Base-by-base conservation (phyloP, 192 early-diverging fungal species). In the Pilobolus umbonatus region DNA sequence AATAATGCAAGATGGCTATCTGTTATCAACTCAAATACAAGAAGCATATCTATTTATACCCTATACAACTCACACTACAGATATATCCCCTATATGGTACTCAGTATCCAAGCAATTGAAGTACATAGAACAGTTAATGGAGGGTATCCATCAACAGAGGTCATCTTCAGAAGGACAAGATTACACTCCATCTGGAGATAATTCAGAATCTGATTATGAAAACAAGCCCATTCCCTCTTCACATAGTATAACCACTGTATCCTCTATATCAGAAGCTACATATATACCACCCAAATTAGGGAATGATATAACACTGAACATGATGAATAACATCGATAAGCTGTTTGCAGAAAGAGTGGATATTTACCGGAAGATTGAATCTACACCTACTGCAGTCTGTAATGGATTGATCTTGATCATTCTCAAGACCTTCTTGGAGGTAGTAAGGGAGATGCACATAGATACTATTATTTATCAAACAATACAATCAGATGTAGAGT, bases 301-400 rank as follows among this genome's bases (percentile, higher is more conserved):
- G 55, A 74, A 67, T 9, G 64, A 65, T 11, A 59, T 42, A 24
- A 49, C 47, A 21, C 36, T 82, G 52, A 64, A 57, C n/a, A 50
- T 64, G 62, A 48, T 86, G 56, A 80, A 62, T 31, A 77, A 83
- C 48, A 88, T 91, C 61, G 83, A 83, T 57, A 80, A 79, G 29
- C 71, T 91, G 17, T 91, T 91, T 62, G 72, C 80, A 14, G 88
- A 88, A 21, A 71, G 78, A 2, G 71, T 85, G 11, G 85, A 82
- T 50, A 83, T 83, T 28, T 86, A 79, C 68, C 72, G 78, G 24
- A 63, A 48, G 26, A 76, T 85, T 10, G 86, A 87, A 28, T 56
- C 84, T 63, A 71, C 64, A 24, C 42, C 73, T 40, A 38, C 49
- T 1, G 81, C 73, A 5, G 69, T 85, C 25, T 64, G 81, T 51